These are phyloP conservation scores for Cryptosporidium baileyi DNA, from an alignment of 169 alveolate genomes.

Conservation along the genomic window DNA sequence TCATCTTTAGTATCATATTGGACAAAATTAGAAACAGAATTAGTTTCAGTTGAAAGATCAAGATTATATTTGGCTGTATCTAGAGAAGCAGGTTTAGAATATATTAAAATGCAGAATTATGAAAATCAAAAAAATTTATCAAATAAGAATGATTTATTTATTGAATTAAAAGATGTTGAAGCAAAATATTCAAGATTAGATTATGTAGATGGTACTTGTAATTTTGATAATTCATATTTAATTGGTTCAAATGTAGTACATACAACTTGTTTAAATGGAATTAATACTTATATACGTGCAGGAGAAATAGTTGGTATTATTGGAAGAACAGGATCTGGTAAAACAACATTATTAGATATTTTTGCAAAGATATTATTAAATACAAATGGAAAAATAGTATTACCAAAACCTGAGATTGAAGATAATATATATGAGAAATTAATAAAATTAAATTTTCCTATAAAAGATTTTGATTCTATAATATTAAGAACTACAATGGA, in stretches of 20 bases:
- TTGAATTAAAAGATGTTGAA: background rate
- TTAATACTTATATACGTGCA: background rate
- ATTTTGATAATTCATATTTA: constrained; percentile 18
- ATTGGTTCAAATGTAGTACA: constrained; percentile 21
- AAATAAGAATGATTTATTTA: background rate
- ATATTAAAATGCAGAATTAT: background rate
- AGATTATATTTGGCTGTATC: constrained; percentile 36
- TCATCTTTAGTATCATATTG: constrained; percentile 31
- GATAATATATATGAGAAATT: background rate
- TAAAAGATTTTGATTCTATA: constrained; percentile 2
- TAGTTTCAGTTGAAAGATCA: constrained; percentile 59
- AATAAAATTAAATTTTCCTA: background rate
- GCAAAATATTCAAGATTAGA: constrained; percentile 53
- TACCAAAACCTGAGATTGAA: background rate
- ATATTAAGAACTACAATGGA: background rate
- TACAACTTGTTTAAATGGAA: background rate
- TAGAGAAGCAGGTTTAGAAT: constrained; percentile 42
- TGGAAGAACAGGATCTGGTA: constrained; percentile 69
- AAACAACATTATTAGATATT: constrained; percentile 39
- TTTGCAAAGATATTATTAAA: background rate
- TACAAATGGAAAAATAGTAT: background rate
- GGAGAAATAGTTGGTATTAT: constrained; percentile 51
- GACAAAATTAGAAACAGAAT: constrained; percentile 53
- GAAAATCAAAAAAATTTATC: background rate
- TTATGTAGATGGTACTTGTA: background rate